A percentile compares a stretch with the other conserved stretches of the same genome.
These are phyloP conservation scores for Trichoderma koningii DNA, from an alignment of 2,329 filamentous ascomycete species.

Conservation along the genomic window DNA sequence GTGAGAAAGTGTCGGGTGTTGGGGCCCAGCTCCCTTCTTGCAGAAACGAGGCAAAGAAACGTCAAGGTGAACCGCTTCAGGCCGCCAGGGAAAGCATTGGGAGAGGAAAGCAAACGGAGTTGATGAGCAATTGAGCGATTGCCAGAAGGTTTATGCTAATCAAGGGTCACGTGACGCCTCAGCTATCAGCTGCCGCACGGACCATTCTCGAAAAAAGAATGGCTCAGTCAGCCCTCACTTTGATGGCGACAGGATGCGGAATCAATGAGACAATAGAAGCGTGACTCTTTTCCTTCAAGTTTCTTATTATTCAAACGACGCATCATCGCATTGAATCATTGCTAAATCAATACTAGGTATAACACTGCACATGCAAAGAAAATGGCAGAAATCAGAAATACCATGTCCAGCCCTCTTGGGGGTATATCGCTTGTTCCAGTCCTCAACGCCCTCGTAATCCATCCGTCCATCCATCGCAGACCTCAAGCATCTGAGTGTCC, in stretches of 20 bases:
- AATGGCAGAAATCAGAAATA: conserved; percentile 19
- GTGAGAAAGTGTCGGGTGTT: background rate
- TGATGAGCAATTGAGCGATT: conserved; percentile 9
- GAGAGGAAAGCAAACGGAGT: conserved; percentile 4
- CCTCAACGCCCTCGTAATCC: conserved; percentile 11
- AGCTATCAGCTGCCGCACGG: conserved; percentile 7
- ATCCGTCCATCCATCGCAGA: background rate
- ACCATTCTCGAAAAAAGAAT: background rate
- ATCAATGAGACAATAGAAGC: background rate
- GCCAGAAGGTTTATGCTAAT: conserved; percentile 10
- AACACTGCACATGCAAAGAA: background rate
- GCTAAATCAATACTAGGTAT: background rate
- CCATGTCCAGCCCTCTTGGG: conserved; percentile 23
- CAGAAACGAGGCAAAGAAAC: conserved; percentile 5
- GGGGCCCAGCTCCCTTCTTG: background rate
- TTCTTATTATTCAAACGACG: background rate
- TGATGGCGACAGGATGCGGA: background rate
- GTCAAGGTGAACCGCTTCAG: conserved; percentile 8
- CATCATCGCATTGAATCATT: conserved; percentile 10
- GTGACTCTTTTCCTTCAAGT: background rate
- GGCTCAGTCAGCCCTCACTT: background rate
- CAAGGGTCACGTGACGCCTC: background rate
- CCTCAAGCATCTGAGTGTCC: too few relatives aligned
- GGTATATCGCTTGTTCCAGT: conserved; percentile 18
- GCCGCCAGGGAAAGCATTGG: conserved; percentile 6